Base-by-base conservation (phyloP, 768 basidiomycete species). In the Mycena leptocephala region DNA sequence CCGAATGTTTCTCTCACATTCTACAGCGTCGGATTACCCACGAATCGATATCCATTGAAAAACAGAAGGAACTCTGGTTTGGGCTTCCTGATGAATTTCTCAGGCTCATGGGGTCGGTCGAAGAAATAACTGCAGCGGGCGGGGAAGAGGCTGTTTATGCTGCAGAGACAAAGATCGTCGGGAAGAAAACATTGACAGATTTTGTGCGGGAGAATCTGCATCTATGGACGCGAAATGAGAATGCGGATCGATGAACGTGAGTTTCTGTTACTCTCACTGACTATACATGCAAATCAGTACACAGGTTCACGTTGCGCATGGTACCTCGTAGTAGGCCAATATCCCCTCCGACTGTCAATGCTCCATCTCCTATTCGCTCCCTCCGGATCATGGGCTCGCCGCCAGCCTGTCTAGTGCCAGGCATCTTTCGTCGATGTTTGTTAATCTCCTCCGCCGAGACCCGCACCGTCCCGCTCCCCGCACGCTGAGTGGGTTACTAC, bases 121-220 rank as follows among this genome's bases (percentile, higher is more conserved):
- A 70, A 58, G 68, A 70, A 58, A 70, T 70, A 41, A 70, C 56
- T 24, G 68, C 68, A 11, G 39, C 58, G 41, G 68, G 68, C 14
- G 56, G 68, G 24, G 68, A 70, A 58, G 68, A 59, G 26, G 30
- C 56, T 33, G 68, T 70, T 41, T 70, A 70, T 59, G 56, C 68
- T 24, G 11, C 41, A 59, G 56, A 70, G 56, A 70, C 56, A 24
- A 70, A 61, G 58, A 70, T 61, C 56, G n/a, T 70, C 35, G 68
- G 68, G 32, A 70, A 46, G 56, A 70, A 58, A 46, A 70, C 37
- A 7, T 46, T 70, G 58, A 24, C 39, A 35, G 68, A 70, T 41
- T 70, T 58, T 14, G 41, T 61, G 41, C 55, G 37, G 56, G 68
- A 59, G 37, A 70, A 70, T 70, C 8, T 61, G 41, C 14, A 46